Conservation (phyloP, 768 basidiomycete genomes). For the Suillus weaverae region DNA sequence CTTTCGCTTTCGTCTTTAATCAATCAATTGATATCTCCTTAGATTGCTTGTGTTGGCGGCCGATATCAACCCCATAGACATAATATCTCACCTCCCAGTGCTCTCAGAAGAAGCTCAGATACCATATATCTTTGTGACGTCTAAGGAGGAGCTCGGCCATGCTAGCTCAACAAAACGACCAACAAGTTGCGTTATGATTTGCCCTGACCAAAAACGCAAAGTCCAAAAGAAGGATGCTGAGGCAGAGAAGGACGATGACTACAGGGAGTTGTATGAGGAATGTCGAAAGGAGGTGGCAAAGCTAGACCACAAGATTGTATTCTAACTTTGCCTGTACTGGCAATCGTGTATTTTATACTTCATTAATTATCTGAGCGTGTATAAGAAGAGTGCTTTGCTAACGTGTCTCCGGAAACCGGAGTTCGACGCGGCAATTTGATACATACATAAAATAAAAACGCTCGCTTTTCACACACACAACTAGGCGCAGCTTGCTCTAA, state of each 20-base stretch:
- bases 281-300: slow-evolving; percentile 83
- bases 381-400: neutral
- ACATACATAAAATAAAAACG: slow-evolving; percentile 1
- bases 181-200: slow-evolving; percentile 96
- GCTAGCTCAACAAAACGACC: slow-evolving; percentile 97
- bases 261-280: slow-evolving; percentile 83
- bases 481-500: neutral
- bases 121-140: slow-evolving; percentile 86
- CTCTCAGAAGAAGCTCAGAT: slow-evolving; percentile 91
- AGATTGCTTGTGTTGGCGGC: slow-evolving; percentile 91
- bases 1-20: neutral
- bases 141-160: slow-evolving; percentile 94
- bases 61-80: slow-evolving; percentile 98
- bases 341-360: slow-evolving; percentile 4
- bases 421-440: neutral
- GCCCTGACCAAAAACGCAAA: slow-evolving; percentile 77
- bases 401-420: neutral
- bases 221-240: slow-evolving; percentile 58
- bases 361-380: slow-evolving; percentile 3
- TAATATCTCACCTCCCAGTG: slow-evolving; percentile 94
- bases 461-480: slow-evolving; percentile 9
- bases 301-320: slow-evolving; percentile 68
- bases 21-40: slow-evolving; percentile 10
- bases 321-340: slow-evolving; percentile 39
- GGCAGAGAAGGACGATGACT: slow-evolving; percentile 78